Base-by-base conservation (phyloP, 1,139 yeast genomes). In the Entelexis paramagnoliae region DNA sequence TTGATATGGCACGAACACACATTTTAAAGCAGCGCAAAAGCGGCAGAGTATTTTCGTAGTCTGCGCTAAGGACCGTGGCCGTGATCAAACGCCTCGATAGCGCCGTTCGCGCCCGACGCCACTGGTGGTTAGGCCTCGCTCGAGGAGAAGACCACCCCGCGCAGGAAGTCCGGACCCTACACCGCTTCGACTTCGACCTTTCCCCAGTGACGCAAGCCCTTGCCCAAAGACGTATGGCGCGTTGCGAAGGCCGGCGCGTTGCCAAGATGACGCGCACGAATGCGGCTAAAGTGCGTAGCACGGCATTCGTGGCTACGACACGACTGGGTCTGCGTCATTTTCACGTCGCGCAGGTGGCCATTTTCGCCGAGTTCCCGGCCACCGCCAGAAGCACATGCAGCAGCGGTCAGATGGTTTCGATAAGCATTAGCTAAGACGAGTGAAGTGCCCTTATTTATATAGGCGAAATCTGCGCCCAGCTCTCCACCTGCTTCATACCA, bases 131-230 rank as follows among this genome's bases (percentile, higher is more conserved):
- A 39, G 42, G 42, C 42, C 19, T 32, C 17, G 13, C 4, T 4
- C 14, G 13, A 10, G 14, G 13, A 10, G 30, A n/a, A n/a, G n/a
- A n/a, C n/a, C n/a, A n/a, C 22, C 7, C 14, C 19, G 40, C 40
- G 40, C 30, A 24, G 30, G 30, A 6, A 39, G 42, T 39, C 42
- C 42, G 42, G 42, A 39, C 42, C 42, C 42, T 39, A 39, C 16
- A 11, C 16, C 9, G 41, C 5, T 13, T 35, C 16, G 28, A 11
- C 5, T 13, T 35, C 16, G 28, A 11, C 17, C 41, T 16, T 28
- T 28, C 16, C 28, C 16, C 7, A 10, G n/a, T 4, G 17, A 29
- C 45, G 45, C 45, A 41, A 41, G 24, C 45, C 45, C 45, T 41
- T 29, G 34, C 45, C 45, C 45, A 24, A 3, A 7, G 5, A 10